phyloP scores from a whole-genome alignment of 139 green algal genomes.

The Raphidocelis subcapitata region DNA sequence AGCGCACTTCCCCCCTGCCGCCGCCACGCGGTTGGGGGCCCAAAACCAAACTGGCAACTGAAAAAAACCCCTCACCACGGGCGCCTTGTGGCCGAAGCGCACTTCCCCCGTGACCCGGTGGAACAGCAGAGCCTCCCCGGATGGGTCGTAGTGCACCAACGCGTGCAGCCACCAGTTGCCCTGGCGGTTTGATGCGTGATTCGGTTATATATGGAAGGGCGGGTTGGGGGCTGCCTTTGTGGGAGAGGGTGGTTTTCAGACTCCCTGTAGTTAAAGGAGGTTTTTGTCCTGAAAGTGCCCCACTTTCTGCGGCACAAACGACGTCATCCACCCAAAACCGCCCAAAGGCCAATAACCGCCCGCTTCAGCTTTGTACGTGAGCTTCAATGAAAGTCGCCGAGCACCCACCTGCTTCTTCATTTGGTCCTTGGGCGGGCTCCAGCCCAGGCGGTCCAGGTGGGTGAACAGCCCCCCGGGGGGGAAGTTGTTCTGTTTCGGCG shows the following conservation, averaged over 20 bases:
- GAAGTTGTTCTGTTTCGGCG: not conserved
- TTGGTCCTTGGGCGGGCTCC: not conserved
- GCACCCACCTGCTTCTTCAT: conserved; percentile 20
- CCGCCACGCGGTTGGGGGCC: not conserved
- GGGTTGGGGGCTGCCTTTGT: no score
- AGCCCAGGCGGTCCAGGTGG: conserved; percentile 5
- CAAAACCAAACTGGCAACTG: not conserved
- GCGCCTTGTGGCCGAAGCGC: not conserved
- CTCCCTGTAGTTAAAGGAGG: no score
- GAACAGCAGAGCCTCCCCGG: conserved; percentile 11
- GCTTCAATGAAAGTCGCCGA: no score
- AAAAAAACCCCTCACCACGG: not conserved
- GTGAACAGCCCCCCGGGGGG: conserved; percentile 16
- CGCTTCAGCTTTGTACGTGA: no score
- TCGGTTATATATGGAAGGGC: no score
- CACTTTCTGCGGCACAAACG: no score
- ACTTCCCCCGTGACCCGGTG: conserved; percentile 28
- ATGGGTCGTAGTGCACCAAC: conserved; percentile 17
- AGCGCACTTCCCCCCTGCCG: no score
- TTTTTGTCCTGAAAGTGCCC: no score
- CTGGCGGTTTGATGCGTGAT: not conserved
- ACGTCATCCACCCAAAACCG: no score
- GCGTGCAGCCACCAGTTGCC: conserved; percentile 33
- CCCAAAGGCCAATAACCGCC: no score
- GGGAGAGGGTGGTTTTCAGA: no score